Conservation (phyloP, 208 protist species). For the Phytomonas francai region DNA sequence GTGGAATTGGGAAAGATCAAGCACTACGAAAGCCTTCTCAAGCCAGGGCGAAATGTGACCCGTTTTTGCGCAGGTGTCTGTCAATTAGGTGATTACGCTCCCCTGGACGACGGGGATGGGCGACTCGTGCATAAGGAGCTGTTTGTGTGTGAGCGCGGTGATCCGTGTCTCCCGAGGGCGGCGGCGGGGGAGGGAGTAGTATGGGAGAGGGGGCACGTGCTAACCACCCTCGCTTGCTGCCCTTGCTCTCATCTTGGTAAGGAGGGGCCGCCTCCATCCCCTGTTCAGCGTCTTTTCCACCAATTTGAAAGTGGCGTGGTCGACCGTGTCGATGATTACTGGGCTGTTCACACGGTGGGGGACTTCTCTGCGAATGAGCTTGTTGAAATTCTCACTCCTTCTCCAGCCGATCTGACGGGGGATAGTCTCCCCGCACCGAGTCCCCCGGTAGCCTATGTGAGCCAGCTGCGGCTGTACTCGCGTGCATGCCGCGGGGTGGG, state of each 20-base stretch:
- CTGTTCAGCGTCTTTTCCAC: not conserved
- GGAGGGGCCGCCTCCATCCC: not conserved
- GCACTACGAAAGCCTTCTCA: not conserved
- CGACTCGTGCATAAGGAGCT: not conserved
- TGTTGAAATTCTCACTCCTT: not conserved
- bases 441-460: constrained; percentile 28
- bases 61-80: not conserved
- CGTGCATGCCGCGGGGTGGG: constrained; percentile 26
- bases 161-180: not conserved
- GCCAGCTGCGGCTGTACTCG: constrained; percentile 37
- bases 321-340: constrained; percentile 10
- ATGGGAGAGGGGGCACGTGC: not conserved
- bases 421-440: not conserved
- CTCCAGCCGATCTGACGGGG: not conserved
- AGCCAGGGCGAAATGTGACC: not conserved
- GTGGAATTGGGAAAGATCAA: not conserved
- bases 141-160: not conserved
- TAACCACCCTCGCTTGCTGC: not conserved
- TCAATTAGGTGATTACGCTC: not conserved
- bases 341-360: constrained; percentile 19
- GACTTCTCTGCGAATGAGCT: constrained; percentile 10
- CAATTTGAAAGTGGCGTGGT: not conserved
- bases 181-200: not conserved
- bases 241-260: not conserved
- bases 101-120: not conserved